These are phyloP conservation scores for Phytophthora colocasiae DNA, from an alignment of 352 stramenopile genomes.

Conservation along the genomic window DNA sequence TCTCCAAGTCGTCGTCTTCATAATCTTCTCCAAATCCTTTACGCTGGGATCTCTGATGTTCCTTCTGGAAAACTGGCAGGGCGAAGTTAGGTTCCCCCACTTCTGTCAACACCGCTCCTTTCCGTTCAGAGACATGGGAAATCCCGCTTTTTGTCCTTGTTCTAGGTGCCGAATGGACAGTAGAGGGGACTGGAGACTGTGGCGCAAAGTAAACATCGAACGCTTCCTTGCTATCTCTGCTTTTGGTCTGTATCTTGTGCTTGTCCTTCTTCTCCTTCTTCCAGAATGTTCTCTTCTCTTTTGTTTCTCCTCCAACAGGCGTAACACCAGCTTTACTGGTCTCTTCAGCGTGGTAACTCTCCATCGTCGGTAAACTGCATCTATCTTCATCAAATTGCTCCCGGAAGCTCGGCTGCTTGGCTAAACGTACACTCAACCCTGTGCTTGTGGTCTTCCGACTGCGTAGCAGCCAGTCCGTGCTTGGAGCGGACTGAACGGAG, in stretches of 20 bases:
- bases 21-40: conserved; percentile 3
- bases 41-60: conserved; percentile 8
- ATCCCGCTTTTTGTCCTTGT: conserved; percentile 31
- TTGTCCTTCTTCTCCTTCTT: conserved; percentile 20
- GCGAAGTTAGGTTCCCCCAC: conserved; percentile 54
- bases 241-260: background rate
- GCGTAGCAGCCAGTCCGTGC: conserved; percentile 27
- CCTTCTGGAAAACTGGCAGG: conserved; percentile 46
- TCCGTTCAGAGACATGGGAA: conserved; percentile 41
- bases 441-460: conserved; percentile 18
- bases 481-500: conserved; percentile 32
- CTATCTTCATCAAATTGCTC: conserved; percentile 66
- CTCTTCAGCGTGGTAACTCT: conserved; percentile 44
- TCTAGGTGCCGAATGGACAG: conserved; percentile 19
- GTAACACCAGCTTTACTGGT: conserved; percentile 7
- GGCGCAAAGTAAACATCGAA: conserved; percentile 47
- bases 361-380: conserved; percentile 58
- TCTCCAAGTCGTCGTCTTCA: conserved; percentile 25
- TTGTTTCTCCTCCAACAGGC: conserved; percentile 4
- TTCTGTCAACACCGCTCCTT: conserved; percentile 66
- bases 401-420: conserved; percentile 49
- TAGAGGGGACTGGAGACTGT: conserved; percentile 36
- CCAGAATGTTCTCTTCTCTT: conserved; percentile 7
- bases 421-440: conserved; percentile 22
- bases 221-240: background rate